These are phyloP conservation scores for Leishmania lainsoni DNA, from an alignment of 208 protist genomes.

Conservation along the genomic window DNA sequence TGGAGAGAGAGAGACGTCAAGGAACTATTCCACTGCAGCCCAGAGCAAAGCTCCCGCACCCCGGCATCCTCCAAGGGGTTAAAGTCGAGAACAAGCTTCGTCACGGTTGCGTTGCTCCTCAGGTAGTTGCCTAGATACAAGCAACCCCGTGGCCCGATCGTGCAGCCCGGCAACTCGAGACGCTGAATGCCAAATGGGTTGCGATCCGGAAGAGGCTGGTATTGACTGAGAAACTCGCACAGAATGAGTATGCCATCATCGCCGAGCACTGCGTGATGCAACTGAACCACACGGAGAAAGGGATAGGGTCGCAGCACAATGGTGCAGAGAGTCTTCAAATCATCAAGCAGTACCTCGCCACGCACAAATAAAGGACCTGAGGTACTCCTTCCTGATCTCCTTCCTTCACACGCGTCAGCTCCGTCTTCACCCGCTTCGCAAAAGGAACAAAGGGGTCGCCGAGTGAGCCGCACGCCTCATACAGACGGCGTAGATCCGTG, in stretches of 20 bases:
- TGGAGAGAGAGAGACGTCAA: conserved; percentile 75
- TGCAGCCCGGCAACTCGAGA: conserved; percentile 78
- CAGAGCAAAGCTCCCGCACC: conserved; percentile 57
- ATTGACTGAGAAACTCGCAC: conserved; percentile 74
- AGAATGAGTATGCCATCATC: conserved; percentile 86
- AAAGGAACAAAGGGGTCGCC: conserved; percentile 67
- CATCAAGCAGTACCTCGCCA: conserved; percentile 47
- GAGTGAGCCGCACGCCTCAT: conserved; percentile 54
- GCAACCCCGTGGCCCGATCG: conserved; percentile 67
- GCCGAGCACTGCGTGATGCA: conserved; percentile 68
- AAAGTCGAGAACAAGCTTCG: conserved; percentile 75
- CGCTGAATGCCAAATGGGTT: conserved; percentile 86
- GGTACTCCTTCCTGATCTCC: conserved; percentile 76
- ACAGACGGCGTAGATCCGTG: conserved; percentile 65
- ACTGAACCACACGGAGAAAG: conserved; percentile 71
- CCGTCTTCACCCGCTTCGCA: conserved; percentile 65
- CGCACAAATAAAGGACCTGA: conserved; percentile 76
- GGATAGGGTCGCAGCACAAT: conserved; percentile 69
- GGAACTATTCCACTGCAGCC: conserved; percentile 83
- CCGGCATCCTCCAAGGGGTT: conserved; percentile 80
- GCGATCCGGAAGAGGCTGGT: conserved; percentile 64
- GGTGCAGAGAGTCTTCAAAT: conserved; percentile 55
- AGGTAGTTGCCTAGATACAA: conserved; percentile 69
- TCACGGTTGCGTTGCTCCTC: conserved; percentile 71
- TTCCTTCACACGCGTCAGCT: conserved; percentile 79